Evolutionary conservation across 306 rosid genomes (phyloP).

Genomic region (Rosa lucieae): DNA sequence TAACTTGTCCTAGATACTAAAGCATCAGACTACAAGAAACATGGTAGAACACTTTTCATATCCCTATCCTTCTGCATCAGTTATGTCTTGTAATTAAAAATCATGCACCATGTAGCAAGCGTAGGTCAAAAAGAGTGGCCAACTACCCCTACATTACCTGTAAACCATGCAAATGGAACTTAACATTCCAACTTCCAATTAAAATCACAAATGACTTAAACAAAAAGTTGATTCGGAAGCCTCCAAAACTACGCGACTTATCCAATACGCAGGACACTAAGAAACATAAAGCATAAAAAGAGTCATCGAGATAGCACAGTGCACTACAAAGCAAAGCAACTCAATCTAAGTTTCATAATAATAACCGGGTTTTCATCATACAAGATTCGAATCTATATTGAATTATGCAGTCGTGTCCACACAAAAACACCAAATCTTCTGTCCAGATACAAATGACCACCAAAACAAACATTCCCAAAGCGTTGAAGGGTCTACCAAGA

Average conservation of each 20-base stretch:
- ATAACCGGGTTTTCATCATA: not conserved
- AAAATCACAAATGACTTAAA: not conserved
- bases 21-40: not conserved
- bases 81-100: not conserved
- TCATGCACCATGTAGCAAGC: not conserved
- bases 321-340: not conserved
- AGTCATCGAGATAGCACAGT: not conserved
- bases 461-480: not conserved
- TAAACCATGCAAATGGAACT: not conserved
- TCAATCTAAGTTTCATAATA: not conserved
- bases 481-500: not conserved
- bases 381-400: not conserved
- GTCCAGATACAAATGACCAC: not conserved
- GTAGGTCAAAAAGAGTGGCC: not conserved
- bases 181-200: not conserved
- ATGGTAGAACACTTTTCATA: not conserved
- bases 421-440: not conserved
- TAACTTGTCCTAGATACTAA: not conserved
- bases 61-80: not conserved
- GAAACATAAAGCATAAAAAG: not conserved
- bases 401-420: not conserved
- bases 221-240: not conserved
- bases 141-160: not conserved
- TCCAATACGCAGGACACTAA: not conserved
- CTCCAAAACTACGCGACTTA: not conserved